Percentiles rank a stretch among this genome's conserved stretches.
These are phyloP conservation scores for Annulohypoxylon truncatum DNA, from an alignment of 2,329 filamentous ascomycete species.

Conservation along the genomic window DNA sequence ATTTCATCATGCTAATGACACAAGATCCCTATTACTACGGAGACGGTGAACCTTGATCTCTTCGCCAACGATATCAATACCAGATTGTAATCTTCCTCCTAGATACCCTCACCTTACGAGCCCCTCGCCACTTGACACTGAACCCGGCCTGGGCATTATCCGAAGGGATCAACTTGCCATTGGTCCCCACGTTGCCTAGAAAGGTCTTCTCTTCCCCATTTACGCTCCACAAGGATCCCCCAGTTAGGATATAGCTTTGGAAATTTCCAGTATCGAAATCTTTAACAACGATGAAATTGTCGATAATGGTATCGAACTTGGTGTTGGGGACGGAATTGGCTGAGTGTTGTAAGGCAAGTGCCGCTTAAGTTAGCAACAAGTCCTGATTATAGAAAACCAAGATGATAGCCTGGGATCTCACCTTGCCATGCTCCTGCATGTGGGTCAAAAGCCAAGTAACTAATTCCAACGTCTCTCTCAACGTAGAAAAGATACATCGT, in stretches of 20 bases:
- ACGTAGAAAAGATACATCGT: slow-evolving; percentile 31
- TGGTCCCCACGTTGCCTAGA: slow-evolving; percentile 23
- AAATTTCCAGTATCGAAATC: slow-evolving; percentile 16
- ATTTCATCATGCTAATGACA: background rate
- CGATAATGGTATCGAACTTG: slow-evolving; percentile 18
- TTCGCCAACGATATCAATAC: slow-evolving; percentile 4
- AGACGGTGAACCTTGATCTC: background rate
- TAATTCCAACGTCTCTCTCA: slow-evolving; percentile 11
- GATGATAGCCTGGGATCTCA: background rate
- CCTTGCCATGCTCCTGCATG: slow-evolving; percentile 19
- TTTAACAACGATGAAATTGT: slow-evolving; percentile 28
- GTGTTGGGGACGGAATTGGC: slow-evolving; percentile 17
- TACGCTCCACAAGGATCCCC: slow-evolving; percentile 24
- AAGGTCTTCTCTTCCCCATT: slow-evolving; percentile 14
- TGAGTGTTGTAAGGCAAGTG: background rate
- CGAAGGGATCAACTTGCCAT: slow-evolving; percentile 28
- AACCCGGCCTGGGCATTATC: slow-evolving; percentile 29
- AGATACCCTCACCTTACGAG: slow-evolving; percentile 12
- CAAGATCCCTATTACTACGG: background rate
- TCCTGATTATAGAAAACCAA: background rate
- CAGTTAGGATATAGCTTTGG: slow-evolving; percentile 28
- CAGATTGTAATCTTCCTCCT: slow-evolving; percentile 22
- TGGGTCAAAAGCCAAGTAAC: slow-evolving; percentile 21
- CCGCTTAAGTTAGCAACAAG: slow-evolving; percentile 3
- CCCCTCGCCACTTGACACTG: slow-evolving; percentile 24